Evolutionary conservation across 73 alveolate genomes (phyloP), one percentile per base, ranked within the genome.

Genomic region (Loxodes magnus): DNA sequence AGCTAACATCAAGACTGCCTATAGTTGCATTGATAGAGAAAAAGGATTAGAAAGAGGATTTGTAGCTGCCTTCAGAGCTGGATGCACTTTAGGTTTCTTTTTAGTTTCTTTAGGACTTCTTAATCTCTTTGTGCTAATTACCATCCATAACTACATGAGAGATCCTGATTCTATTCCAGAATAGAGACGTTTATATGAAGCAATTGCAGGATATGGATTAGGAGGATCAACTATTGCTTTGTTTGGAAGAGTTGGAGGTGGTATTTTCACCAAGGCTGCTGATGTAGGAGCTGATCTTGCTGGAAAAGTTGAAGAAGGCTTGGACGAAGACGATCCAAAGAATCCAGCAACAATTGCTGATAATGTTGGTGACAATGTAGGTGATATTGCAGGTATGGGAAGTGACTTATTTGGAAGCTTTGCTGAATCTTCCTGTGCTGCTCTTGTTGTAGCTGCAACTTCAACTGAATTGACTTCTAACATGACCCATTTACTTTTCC

Each of bases 171-270:
- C 46, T 26, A 71, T 66, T 46, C 46, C 34, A 25, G 53, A 74
- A 58, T 22, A 58, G 39, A 64, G 35, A 10, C 20, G 19, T 15
- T 6, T 85, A 74, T 79, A 61, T 56, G 93, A 79, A 51, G 59
- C 72, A 43, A 68, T 86, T 27, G 95, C 95, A 0, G 96, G 94
- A 29, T 90, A 78, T 64, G 96, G 98, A 41, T 67, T 90, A 10
- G 98, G 98, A 17, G 98, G 96, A 30, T 75, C 92, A 38, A 61
- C 92, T 19, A 80, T 90, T 23, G 98, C 96, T 16, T 62, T 90
- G 64, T 90, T 90, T 63, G 96, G 96, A 30, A 81, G 96, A 65
- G 96, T 90, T 25, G 96, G 98, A 26, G 98, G 98, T 15, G 98
- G 98, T 35, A 90, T 90, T 78, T 90, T 77, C 78, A 90, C 98